Conservation (phyloP, 805 yeast genomes). For the Isabelozyma pseudorhagii region DNA sequence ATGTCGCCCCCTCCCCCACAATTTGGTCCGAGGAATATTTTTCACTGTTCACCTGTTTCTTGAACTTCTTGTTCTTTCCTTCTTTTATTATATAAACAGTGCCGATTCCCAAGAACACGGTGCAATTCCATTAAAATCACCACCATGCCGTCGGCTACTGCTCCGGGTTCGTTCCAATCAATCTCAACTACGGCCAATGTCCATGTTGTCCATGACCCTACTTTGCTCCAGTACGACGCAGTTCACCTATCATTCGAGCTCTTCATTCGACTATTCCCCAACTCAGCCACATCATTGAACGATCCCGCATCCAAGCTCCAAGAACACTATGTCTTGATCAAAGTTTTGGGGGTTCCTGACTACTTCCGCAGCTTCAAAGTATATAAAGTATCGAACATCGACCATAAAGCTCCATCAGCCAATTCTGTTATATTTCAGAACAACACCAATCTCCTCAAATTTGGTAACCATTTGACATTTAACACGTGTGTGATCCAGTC, state of each 20-base stretch:
- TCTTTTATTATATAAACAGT: not conserved
- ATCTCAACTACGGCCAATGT: constrained; percentile 26
- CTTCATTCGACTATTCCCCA: constrained; percentile 29
- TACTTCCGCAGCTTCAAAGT: constrained; percentile 29
- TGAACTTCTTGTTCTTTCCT: not conserved
- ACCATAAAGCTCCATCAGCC: constrained; percentile 16
- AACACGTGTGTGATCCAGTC: constrained; percentile 35
- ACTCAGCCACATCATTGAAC: constrained; percentile 1
- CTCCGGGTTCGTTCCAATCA: constrained; percentile 7
- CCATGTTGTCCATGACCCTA: constrained; percentile 29
- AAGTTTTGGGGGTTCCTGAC: constrained; percentile 39
- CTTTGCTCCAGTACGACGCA: constrained; percentile 17
- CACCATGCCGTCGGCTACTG: constrained; percentile 12
- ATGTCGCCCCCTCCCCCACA: constrained; percentile 2
- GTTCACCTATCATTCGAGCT: constrained; percentile 33
- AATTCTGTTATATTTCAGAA: constrained; percentile 39
- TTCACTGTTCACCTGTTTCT: no score
- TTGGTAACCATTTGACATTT: constrained; percentile 40
- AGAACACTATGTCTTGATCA: constrained; percentile 27
- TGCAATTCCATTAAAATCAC: not conserved
- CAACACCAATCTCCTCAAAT: constrained; percentile 27
- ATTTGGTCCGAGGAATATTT: constrained; percentile 3
- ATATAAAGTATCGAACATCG: constrained; percentile 32
- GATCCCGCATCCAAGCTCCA: not conserved
- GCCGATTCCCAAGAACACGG: not conserved